Conservation (phyloP, 2,329 filamentous ascomycete genomes). For the Cladorrhinum sp. region DNA sequence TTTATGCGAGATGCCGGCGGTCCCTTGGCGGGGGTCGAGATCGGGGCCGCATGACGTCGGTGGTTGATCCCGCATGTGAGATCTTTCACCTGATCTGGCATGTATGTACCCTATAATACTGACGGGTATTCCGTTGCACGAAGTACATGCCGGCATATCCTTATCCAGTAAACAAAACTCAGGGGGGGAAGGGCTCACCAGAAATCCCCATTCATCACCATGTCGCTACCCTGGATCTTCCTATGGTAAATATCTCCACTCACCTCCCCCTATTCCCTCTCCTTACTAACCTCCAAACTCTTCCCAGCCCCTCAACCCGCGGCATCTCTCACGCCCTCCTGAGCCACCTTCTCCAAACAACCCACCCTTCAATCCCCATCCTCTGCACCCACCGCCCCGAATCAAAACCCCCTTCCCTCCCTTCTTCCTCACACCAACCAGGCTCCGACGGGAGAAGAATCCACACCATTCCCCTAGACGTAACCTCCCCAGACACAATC, state of each 20-base stretch:
- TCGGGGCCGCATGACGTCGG: slow-evolving; percentile 1
- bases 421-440: slow-evolving; percentile 27
- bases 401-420: slow-evolving; percentile 29
- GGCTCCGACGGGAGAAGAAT: slow-evolving; percentile 36
- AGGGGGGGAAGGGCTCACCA: no score
- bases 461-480: slow-evolving; percentile 41
- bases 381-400: slow-evolving; percentile 35
- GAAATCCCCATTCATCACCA: slow-evolving; percentile 18
- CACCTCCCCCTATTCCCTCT: not conserved
- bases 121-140: no score
- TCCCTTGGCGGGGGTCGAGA: slow-evolving; percentile 3
- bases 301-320: slow-evolving; percentile 45
- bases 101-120: no score
- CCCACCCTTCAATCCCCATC: slow-evolving; percentile 41
- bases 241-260: not conserved
- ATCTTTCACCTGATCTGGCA: no score
- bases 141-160: no score
- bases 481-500: slow-evolving; percentile 62
- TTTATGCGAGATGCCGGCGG: not conserved
- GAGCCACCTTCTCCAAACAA: slow-evolving; percentile 44
- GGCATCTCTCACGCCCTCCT: slow-evolving; percentile 50
- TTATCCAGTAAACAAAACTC: no score
- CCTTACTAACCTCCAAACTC: not conserved
- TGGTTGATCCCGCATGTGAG: no score
- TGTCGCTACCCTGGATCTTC: slow-evolving; percentile 51